Base-by-base conservation (phyloP, 805 yeast genomes). In the Debaryomyces tyrocola region DNA sequence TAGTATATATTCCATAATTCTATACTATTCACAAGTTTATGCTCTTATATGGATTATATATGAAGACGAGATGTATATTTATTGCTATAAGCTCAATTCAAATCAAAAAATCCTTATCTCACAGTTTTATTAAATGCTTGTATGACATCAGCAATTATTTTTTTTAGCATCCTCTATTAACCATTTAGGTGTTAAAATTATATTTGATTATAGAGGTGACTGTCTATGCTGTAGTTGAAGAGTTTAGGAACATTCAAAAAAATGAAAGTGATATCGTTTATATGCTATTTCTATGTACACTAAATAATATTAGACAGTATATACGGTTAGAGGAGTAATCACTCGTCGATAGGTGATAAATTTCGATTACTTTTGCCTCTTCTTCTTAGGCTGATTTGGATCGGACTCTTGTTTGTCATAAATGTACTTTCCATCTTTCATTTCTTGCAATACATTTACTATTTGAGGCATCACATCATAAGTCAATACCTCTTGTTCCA, bases 401-500 rank as follows among this genome's bases (percentile, higher is more conserved):
- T 41, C 44, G 1, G 20, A 14, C 10, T 14, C 41, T 14, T 38
- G 33, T 10, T 39, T 41, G 12, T 50, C 51, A 37, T 41, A 51
- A 17, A 51, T 42, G 29, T 48, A 33, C 34, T 44, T 33, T 14
- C 54, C 54, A n/a, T 44, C 44, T 6, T 48, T 62, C 47, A 70
- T 70, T 18, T 66, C 66, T 8, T 70, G 70, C 37, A 82, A 52
- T 6, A 68, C 53, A 5, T 56, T 54, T 43, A 61, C 58, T 4
- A 82, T 70, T 42, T 64, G 55, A 1, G 76, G 78, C 27, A 79
- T 57, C 2, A 77, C 74, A 3, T 64, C 67, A 8, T 58, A 58
- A 34, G 67, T 64, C 1, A 85, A 47, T 0, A 58, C 54, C 0
- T 70, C 69, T 44, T 59, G 40, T 48, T 88, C 92, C 0, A 59